These are phyloP conservation scores for Rhizopus delemar DNA, from an alignment of 371 early-diverging fungal species.

Conservation along the genomic window DNA sequence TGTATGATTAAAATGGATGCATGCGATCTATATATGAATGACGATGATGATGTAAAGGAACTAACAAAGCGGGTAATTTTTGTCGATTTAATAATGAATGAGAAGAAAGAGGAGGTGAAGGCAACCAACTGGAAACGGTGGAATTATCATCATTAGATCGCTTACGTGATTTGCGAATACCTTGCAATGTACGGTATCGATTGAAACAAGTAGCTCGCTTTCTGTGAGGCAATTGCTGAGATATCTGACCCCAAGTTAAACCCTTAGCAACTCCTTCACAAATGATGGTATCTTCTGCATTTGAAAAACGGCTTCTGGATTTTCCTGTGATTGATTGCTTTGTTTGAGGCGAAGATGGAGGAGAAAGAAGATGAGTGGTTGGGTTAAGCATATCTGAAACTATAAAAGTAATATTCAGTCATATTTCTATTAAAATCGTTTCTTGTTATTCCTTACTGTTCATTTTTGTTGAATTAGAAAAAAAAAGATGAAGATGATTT, in stretches of 20 bases:
- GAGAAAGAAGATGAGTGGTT: slow-evolving; percentile 32
- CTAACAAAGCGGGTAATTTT: background rate
- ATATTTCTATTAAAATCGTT: background rate
- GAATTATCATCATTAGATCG: slow-evolving; percentile 24
- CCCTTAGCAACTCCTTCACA: slow-evolving; percentile 53
- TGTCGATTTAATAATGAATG: background rate
- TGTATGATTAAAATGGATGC: too few relatives aligned
- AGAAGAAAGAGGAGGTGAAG: slow-evolving; percentile 21
- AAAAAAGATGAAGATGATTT: background rate
- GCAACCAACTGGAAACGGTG: slow-evolving; percentile 13
- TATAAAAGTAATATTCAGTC: slow-evolving; percentile 2
- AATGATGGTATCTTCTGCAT: slow-evolving; percentile 49
- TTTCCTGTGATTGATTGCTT: slow-evolving; percentile 22
- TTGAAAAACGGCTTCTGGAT: slow-evolving; percentile 53
- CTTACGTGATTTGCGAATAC: slow-evolving; percentile 53
- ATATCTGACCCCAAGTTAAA: slow-evolving; percentile 55
- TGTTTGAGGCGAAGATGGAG: slow-evolving; percentile 40
- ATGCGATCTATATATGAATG: too few relatives aligned
- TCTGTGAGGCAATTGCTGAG: slow-evolving; percentile 50
- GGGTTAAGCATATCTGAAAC: slow-evolving; percentile 54
- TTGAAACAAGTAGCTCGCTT: slow-evolving; percentile 59
- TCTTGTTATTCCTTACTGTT: slow-evolving; percentile 31
- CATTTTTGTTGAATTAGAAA: slow-evolving; percentile 17
- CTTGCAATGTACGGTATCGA: slow-evolving; percentile 51
- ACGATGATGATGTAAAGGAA: background rate